Evolutionary conservation across 352 stramenopile genomes (phyloP).

Genomic region (Phytophthora macrochlamydospora): DNA sequence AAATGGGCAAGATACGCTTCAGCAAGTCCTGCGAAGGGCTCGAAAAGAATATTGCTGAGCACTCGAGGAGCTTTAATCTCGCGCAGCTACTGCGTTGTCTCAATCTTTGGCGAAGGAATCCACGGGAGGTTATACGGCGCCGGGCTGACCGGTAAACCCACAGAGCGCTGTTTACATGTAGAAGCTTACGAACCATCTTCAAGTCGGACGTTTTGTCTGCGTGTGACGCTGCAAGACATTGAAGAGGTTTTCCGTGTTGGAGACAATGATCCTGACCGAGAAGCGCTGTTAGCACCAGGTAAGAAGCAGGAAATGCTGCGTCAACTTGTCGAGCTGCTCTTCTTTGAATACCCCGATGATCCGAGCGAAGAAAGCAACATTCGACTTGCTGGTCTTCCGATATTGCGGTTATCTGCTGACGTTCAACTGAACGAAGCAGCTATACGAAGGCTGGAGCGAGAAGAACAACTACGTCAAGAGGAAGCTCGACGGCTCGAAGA

Average conservation of each 20-base stretch:
- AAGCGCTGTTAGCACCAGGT: slow-evolving; percentile 50
- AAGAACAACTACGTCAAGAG: slow-evolving; percentile 53
- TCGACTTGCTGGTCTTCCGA: slow-evolving; percentile 3
- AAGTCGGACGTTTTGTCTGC: slow-evolving; percentile 32
- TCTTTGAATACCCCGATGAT: slow-evolving; percentile 56
- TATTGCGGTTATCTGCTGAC: slow-evolving; percentile 49
- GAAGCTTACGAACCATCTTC: slow-evolving; percentile 60
- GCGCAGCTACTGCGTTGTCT: slow-evolving; percentile 64
- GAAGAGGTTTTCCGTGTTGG: slow-evolving; percentile 52
- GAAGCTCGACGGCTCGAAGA: slow-evolving; percentile 54
- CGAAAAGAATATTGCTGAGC: slow-evolving; percentile 41
- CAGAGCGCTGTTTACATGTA: slow-evolving; percentile 44
- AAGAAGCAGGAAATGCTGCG: slow-evolving; percentile 58
- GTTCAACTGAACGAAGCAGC: slow-evolving; percentile 52
- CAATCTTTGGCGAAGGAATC: slow-evolving; percentile 61
- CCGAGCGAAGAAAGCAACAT: not conserved
- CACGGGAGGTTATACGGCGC: slow-evolving; percentile 59
- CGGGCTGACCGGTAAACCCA: slow-evolving; percentile 35
- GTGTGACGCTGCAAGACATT: slow-evolving; percentile 59
- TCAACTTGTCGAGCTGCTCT: slow-evolving; percentile 63
- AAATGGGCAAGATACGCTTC: slow-evolving; percentile 56
- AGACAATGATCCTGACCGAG: slow-evolving; percentile 25
- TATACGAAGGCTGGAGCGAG: slow-evolving; percentile 50
- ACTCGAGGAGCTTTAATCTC: slow-evolving; percentile 61
- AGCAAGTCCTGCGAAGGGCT: slow-evolving; percentile 19